Base-by-base conservation (phyloP, 2,329 filamentous ascomycete genomes). In the Penicillium sp. region DNA sequence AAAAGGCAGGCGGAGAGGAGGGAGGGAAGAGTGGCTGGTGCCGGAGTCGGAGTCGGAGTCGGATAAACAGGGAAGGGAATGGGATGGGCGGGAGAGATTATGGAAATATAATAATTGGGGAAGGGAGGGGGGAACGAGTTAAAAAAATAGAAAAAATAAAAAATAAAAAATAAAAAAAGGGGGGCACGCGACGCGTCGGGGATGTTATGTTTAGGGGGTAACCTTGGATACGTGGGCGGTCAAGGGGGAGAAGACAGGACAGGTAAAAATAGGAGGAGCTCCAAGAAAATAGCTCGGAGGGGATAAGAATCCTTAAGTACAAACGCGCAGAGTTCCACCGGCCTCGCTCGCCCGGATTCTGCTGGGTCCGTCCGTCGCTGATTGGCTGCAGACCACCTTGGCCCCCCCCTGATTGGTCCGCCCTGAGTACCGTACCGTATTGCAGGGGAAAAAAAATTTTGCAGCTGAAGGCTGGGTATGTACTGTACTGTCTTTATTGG, bases 281-380 rank as follows among this genome's bases (percentile, higher is more conserved):
- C 54, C 56, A 57, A 61, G 52, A 63, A 59, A 59, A 61, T 50
- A 43, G 44, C 54, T 55, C 56, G 55, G 59, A 58, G 63, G 61
- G 62, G 61, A 61, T 55, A 60, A 62, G 60, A 64, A 60, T 63
- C 58, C 63, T 65, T 65, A 65, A 65, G 63, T 65, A 65, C 63
- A 54, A 58, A 58, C 54, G 56, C 52, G 48, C 60, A 52, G 48
- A 59, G 57, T 62, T 65, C 63, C 63, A 65, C 63, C 55, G 51
- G 44, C 55, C 51, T 56, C 55, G 45, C 48, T 63, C 52, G 47
- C 44, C 54, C 56, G 31, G 16, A 56, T 58, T 58, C 58, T 55
- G 29, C 55, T 45, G 44, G 50, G 29, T 48, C 43, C 49, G 29
- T 51, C 48, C 31, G 26, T 34, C 21, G 34, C 37, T 55, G 31